Percentiles rank a stretch among this genome's conserved stretches.
Conservation (phyloP, 768 basidiomycete genomes). For the Leccinum longicurvipes region DNA sequence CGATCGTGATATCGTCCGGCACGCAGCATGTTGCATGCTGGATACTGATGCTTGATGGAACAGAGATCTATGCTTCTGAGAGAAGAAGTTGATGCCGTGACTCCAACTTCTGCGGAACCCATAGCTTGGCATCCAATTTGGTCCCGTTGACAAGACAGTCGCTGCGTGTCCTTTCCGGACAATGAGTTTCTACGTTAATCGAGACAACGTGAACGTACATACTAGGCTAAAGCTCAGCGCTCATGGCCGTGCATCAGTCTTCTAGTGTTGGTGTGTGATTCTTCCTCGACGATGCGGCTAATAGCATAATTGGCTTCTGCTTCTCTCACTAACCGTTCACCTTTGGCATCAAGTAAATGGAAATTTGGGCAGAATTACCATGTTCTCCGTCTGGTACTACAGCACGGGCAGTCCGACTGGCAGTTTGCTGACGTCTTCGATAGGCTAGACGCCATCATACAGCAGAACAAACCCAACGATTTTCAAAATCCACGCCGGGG, state of each 20-base stretch:
- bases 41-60: neutral
- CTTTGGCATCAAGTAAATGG: neutral
- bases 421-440: conserved; percentile 42
- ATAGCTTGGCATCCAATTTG: neutral
- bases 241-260: conserved; percentile 8
- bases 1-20: neutral
- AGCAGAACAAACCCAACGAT: conserved; percentile 61
- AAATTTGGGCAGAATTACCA: conserved; percentile 33
- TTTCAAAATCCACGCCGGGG: conserved; percentile 47
- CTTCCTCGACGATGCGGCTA: conserved; percentile 33
- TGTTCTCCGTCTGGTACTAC: conserved; percentile 41
- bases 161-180: neutral
- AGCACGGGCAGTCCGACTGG: conserved; percentile 38
- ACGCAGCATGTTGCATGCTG: neutral
- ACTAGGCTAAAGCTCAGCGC: neutral
- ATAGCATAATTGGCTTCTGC: conserved; percentile 44
- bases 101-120: neutral
- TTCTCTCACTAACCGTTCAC: conserved; percentile 48
- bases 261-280: conserved; percentile 20
- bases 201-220: neutral
- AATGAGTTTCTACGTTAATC: neutral
- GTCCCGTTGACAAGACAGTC: neutral
- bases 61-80: too few species aligned
- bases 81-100: too few species aligned
- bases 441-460: conserved; percentile 44